phyloP scores from a whole-genome alignment of 306 rosid species.

The barrel medic (Medicago truncatula) region MtrunA17r5.0-ANR NC_053044.1:10020501-10021000 shows the following conservation, averaged over 20 bases:
- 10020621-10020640: slow-evolving; percentile 11
- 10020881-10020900: slow-evolving; percentile 98
- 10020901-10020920: slow-evolving; percentile 98
- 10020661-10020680: slow-evolving; percentile 11
- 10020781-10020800: slow-evolving; percentile 36
- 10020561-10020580: slow-evolving; percentile 23
- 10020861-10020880: slow-evolving; percentile 96
- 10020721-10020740: not conserved
- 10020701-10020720: not conserved
- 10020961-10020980: slow-evolving; percentile 98
- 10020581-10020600: slow-evolving; percentile 14
- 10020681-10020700: not conserved
- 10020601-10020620: slow-evolving; percentile 14
- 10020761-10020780: not conserved
- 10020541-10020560: slow-evolving; percentile 4
- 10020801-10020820: slow-evolving; percentile 98
- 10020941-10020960: slow-evolving; percentile 98
- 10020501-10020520: slow-evolving; percentile 9
- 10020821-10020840: slow-evolving; percentile 90
- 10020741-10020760: slow-evolving; percentile 27
- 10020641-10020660: not conserved
- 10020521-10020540: slow-evolving; percentile 17
- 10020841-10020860: slow-evolving; percentile 95
- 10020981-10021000: slow-evolving; percentile 95
- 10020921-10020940: slow-evolving; percentile 97